Percentiles rank a stretch among this genome's conserved stretches.
Conservation (phyloP, 2,329 filamentous ascomycete genomes). For the Whalleya microplaca region DNA sequence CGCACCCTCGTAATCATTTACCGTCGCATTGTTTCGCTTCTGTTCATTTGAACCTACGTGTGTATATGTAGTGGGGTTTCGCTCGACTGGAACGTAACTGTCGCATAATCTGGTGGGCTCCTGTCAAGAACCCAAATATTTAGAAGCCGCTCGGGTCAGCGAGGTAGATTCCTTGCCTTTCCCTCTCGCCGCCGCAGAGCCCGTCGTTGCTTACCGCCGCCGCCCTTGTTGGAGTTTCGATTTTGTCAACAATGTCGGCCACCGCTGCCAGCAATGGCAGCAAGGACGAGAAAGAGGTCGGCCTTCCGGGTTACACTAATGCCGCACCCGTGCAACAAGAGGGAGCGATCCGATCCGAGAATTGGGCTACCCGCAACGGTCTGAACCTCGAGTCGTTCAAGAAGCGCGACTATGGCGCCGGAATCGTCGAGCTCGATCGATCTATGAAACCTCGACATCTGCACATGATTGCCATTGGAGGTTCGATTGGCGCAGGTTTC, state of each 20-base stretch:
- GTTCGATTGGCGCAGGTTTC: slow-evolving; percentile 64
- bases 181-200: background rate
- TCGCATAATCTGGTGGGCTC: background rate
- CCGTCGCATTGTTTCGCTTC: background rate
- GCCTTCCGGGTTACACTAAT: slow-evolving; percentile 29
- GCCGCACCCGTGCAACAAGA: slow-evolving; percentile 16
- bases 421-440: slow-evolving; percentile 44
- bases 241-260: slow-evolving; percentile 26
- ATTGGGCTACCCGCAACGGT: slow-evolving; percentile 45
- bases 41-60: background rate
- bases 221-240: background rate
- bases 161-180: background rate
- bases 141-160: background rate
- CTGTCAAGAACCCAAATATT: background rate
- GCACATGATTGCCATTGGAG: slow-evolving; percentile 58
- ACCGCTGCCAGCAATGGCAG: slow-evolving; percentile 26
- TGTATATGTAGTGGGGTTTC: too few relatives aligned
- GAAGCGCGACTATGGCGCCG: slow-evolving; percentile 41
- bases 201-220: background rate
- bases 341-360: slow-evolving; percentile 30
- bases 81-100: background rate
- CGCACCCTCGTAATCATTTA: background rate
- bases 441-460: slow-evolving; percentile 53
- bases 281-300: slow-evolving; percentile 37
- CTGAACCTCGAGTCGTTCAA: slow-evolving; percentile 47